Conservation (phyloP, 208 protist species). For the Acanthamoeba culbertsoni region DNA sequence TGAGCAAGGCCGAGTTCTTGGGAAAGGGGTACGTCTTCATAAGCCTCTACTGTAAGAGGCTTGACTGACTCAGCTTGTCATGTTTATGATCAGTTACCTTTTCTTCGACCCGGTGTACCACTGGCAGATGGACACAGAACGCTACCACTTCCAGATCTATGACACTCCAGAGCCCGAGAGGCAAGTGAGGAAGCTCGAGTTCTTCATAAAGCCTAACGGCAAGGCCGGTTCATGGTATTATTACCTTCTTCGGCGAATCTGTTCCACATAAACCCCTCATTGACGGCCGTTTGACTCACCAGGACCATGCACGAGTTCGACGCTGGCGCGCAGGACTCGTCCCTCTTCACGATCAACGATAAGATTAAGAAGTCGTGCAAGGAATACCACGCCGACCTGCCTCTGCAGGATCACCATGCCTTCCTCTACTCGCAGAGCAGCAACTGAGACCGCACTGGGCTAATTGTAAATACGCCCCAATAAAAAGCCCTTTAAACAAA, state of each 20-base stretch:
- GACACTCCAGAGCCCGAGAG: not conserved
- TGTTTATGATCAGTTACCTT: too few species aligned
- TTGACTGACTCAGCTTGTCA: too few species aligned
- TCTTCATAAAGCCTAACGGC: slow-evolving; percentile 55
- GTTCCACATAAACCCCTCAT: not conserved
- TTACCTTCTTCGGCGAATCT: not conserved
- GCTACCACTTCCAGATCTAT: slow-evolving; percentile 37
- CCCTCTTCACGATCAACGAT: slow-evolving; percentile 27
- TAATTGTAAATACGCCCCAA: too few species aligned
- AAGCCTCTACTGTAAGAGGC: too few species aligned
- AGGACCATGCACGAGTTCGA: slow-evolving; percentile 47
- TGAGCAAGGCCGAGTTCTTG: slow-evolving; percentile 14
- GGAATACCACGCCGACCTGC: not conserved
- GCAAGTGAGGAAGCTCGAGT: not conserved
- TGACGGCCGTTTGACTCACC: not conserved
- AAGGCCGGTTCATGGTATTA: slow-evolving; percentile 19
- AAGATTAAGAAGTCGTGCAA: not conserved
- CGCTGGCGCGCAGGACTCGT: not conserved
- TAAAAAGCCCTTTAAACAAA: too few species aligned
- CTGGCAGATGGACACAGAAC: slow-evolving; percentile 18
- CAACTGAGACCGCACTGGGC: too few species aligned
- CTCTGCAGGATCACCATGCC: not conserved
- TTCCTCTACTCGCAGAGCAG: not conserved
- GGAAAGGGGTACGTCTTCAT: not conserved
- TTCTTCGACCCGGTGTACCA: slow-evolving; percentile 46